Base-by-base conservation (phyloP, 768 basidiomycete genomes). In the Lentinula lateritia region DNA sequence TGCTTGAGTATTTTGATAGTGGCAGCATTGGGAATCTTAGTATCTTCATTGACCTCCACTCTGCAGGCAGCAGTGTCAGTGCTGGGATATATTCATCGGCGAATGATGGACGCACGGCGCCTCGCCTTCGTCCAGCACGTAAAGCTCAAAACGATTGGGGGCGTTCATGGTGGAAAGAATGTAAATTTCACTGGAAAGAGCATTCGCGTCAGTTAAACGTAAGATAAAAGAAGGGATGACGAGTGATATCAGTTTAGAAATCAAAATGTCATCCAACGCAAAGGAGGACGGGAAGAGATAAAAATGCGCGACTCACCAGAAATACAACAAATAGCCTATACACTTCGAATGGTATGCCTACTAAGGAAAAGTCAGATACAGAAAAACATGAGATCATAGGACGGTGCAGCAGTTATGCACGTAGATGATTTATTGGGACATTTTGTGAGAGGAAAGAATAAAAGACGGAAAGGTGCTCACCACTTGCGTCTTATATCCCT, bases 1-100 rank as follows among this genome's bases (percentile, higher is more conserved):
- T 99, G 96, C 77, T 98, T 98, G 63, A 92, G 80, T 67, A 99
- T 80, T 67, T 93, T 93, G 64, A 99, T 86, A 0, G 95, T 96
- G 16, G 96, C 96, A 1, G 97, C 95, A 68, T 98, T 97, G 0
- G 95, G 95, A 63, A 98, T 93, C 77, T 97, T 98, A 48, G 93
- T 95, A 75, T 99, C 97, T 74, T 98, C 95, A 0, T 83, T 85
- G 48, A 98, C 81, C 68, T 94, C 92, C 60, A 98, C 86, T 50
- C 95, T 98, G 70, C 23, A 61, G 34, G 34, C 52, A 43, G 39
- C 59, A n/a, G 58, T 48, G 23, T 62, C 58, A 59, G 62, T 55
- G 48, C 61, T 53, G n/a, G 38, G 20, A 39, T 18, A 61, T 20
- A 61, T 15, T 38, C 34, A 50, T 60, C 48, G 45, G 18, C 34